Percentiles rank a stretch among this genome's conserved stretches.
Conservation (phyloP, 2,329 filamentous ascomycete species). For the Boeremia lycopersici region DNA sequence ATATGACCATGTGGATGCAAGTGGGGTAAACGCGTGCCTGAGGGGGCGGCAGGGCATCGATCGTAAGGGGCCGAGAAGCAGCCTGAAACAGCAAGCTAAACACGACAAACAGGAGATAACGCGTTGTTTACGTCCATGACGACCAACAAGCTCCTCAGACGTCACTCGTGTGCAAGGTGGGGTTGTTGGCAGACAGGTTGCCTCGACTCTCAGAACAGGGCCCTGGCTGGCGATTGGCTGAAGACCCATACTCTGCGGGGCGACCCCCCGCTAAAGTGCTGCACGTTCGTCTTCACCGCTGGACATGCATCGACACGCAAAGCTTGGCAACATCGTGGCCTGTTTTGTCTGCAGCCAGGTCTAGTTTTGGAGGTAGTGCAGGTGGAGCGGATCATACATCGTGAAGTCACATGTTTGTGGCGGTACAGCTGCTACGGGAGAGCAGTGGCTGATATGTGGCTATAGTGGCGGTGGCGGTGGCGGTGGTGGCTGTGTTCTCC, state of each 20-base stretch:
- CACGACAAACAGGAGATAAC: conserved; percentile 11
- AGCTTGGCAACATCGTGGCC: conserved; percentile 11
- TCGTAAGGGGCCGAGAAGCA: conserved; percentile 6
- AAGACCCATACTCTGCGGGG: conserved; percentile 2
- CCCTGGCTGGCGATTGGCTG: conserved; percentile 9
- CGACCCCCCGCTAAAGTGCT: conserved; percentile 9
- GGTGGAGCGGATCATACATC: not conserved
- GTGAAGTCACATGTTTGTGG: not conserved
- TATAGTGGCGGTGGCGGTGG: conserved; percentile 4
- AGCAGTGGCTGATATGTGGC: not conserved
- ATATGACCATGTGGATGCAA: conserved; percentile 11
- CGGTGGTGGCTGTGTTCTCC: not conserved
- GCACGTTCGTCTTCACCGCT: conserved; percentile 16
- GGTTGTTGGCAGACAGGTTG: conserved; percentile 13
- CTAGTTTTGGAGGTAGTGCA: not conserved
- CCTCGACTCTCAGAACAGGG: conserved; percentile 1
- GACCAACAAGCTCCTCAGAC: conserved; percentile 11
- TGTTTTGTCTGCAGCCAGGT: not conserved
- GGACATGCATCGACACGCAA: conserved; percentile 10
- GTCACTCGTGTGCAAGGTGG: conserved; percentile 15
- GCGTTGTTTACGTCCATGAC: conserved; percentile 20
- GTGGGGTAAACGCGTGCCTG: conserved; percentile 11
- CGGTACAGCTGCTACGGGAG: not conserved
- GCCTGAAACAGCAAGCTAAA: conserved; percentile 5
- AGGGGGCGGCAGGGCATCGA: conserved; percentile 8